Evolutionary conservation across 2,329 filamentous ascomycete species (phyloP).

Genomic region (Onygenales sp.): DNA sequence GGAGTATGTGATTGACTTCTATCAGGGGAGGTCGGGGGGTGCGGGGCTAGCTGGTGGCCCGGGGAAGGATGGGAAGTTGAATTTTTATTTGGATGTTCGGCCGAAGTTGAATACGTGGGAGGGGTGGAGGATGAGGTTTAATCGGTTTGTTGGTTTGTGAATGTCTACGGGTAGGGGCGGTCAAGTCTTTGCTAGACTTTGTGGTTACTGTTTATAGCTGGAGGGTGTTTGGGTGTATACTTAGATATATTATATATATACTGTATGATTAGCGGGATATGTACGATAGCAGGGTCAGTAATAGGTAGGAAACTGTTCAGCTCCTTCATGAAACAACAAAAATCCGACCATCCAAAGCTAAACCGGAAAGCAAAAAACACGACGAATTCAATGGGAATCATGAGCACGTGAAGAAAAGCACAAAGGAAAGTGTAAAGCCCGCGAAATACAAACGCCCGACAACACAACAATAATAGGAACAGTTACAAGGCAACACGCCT

Average conservation of each 20-base stretch:
- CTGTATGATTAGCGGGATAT: not conserved
- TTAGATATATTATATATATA: conserved; percentile 1
- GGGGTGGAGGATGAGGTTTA: conserved; percentile 48
- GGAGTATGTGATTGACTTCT: conserved; percentile 98
- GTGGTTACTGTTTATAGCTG: not conserved
- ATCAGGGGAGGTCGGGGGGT: conserved; percentile 56
- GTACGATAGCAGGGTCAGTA: not conserved
- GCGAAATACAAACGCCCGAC: conserved; percentile 10
- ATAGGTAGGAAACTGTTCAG: not conserved
- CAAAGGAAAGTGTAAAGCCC: not conserved
- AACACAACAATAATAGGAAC: not conserved
- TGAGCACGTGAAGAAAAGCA: conserved; percentile 15
- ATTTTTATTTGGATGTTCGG: conserved; percentile 56
- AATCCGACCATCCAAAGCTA: not conserved
- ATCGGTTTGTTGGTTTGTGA: conserved; percentile 35
- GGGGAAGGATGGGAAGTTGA: conserved; percentile 37
- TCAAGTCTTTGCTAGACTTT: not conserved
- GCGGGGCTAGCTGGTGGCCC: conserved; percentile 21
- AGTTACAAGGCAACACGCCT: conserved; percentile 2
- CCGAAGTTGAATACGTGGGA: conserved; percentile 57
- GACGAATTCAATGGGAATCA: conserved; percentile 4
- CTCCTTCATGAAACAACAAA: not conserved
- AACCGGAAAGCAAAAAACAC: not conserved
- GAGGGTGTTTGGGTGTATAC: not conserved
- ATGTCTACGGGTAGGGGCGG: not conserved